Base-by-base conservation (phyloP, 495 filamentous ascomycete species). In the Chaetomidium leptoderma region DNA sequence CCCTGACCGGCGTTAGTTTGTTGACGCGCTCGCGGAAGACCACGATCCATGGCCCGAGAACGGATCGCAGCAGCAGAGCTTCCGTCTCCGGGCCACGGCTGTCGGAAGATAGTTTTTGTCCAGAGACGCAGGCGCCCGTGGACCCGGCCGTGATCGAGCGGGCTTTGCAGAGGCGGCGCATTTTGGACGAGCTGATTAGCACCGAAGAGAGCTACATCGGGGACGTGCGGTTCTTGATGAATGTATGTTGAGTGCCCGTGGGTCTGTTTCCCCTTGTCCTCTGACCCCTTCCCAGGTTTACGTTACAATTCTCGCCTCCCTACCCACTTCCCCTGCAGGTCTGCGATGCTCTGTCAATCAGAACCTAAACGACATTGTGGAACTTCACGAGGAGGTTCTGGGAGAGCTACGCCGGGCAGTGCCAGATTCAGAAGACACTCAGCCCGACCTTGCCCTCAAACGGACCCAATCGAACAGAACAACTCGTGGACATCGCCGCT, bases 161-260 rank as follows among this genome's bases (percentile, higher is more conserved):
- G 23, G 79, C 90, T 13, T 64, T 86, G 39, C 86, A 91, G 62
- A 81, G 93, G 50, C 84, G 89, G 10, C 82, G 83, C 55, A 84
- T 92, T 19, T 67, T 97, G 39, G 88, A 90, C 61, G 93, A 98
- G 69, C 73, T 98, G 19, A 79, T 96, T 51, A 79, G 70, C 42
- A 92, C 91, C 0, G 93, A 97, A 70, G 87, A 92, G 65, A 85
- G 88, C 62, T 97, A 97, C 72, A 82, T 97, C 54, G 83, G 82
- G 17, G 92, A 95, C 59, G 70, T 97, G 51, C 89, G 89, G 63
- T 87, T 92, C 49, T 76, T 98, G 55, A 83, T 87, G 63, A 90
- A 92, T 67, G 93, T 95, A 74, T 64, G 80, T 74, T 30, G 23
- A 19, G 21, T 53, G 0, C 33, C 21, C 26, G 6, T 42, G 26